Percentiles rank a stretch among this genome's conserved stretches.
phyloP scores from a whole-genome alignment of 1,284 basidiomycete genomes.

The Irpex sp. region DNA sequence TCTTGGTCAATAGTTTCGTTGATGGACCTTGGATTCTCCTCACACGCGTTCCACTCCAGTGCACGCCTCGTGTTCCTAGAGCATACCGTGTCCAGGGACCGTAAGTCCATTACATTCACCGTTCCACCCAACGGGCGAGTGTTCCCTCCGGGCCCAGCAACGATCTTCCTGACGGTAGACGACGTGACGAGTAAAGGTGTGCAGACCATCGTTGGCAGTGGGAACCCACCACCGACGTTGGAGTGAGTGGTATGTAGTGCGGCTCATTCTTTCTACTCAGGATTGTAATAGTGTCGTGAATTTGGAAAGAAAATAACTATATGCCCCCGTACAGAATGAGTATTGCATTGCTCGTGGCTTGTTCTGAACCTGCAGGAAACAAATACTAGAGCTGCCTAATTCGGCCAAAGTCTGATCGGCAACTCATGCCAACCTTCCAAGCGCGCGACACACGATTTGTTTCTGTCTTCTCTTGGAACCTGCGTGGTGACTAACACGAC shows the following conservation, averaged over 20 bases:
- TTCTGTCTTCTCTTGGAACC: too few species aligned
- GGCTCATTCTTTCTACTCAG: too few species aligned
- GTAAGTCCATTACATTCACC: conserved; percentile 36
- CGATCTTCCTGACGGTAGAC: conserved; percentile 38
- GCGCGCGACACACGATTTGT: too few species aligned
- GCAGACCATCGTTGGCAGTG: conserved; percentile 13
- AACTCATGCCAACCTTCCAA: too few species aligned
- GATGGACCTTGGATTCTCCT: conserved; percentile 47
- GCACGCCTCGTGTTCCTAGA: conserved; percentile 45
- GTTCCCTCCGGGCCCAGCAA: conserved; percentile 50
- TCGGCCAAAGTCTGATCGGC: too few species aligned
- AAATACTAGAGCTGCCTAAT: too few species aligned
- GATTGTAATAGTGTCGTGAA: too few species aligned
- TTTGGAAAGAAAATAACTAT: too few species aligned
- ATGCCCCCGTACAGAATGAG: too few species aligned
- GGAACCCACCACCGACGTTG: conserved; percentile 7
- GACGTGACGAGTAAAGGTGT: conserved; percentile 11
- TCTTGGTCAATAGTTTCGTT: conserved; percentile 29
- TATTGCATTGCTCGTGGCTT: too few species aligned
- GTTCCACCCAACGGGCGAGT: conserved; percentile 42
- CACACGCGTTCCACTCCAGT: conserved; percentile 43
- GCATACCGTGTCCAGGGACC: conserved; percentile 29
- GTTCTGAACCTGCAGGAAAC: too few species aligned
- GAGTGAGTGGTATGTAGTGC: background rate
- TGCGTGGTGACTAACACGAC: too few species aligned